phyloP scores from a whole-genome alignment of 768 basidiomycete genomes.

The Podaxis rugospora region DNA sequence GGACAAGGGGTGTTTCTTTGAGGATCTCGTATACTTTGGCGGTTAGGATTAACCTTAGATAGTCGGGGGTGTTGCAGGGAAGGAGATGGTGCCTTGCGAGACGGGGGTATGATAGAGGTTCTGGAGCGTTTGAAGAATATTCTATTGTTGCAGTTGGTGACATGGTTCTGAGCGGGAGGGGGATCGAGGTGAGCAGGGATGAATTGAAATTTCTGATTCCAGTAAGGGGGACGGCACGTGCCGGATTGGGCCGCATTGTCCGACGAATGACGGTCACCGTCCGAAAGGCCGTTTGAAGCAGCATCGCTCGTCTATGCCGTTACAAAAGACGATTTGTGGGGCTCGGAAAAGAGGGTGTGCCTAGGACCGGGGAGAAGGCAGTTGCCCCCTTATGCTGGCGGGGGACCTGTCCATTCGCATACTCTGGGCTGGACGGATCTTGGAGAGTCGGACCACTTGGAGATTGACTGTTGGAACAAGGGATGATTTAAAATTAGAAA shows the following conservation, averaged over 20 bases:
- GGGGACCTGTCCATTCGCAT: neutral
- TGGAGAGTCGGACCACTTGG: neutral
- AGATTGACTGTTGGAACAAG: neutral
- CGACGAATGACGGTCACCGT: neutral
- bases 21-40: constrained; percentile 88
- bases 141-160: constrained; percentile 54
- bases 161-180: constrained; percentile 22
- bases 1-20: constrained; percentile 85
- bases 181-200: constrained; percentile 3
- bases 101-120: constrained; percentile 62
- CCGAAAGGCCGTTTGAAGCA: neutral
- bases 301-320: neutral
- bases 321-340: neutral
- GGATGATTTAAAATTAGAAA: neutral
- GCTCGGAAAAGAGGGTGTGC: neutral
- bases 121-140: constrained; percentile 65
- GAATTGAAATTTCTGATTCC: constrained; percentile 3
- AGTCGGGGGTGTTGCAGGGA: constrained; percentile 71
- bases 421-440: constrained; percentile 9
- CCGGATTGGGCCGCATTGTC: constrained; percentile 3
- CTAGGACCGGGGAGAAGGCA: neutral
- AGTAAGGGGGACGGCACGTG: constrained; percentile 2
- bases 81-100: constrained; percentile 64
- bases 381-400: neutral
- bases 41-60: constrained; percentile 83